These are phyloP conservation scores for Solanum aculeatissimum DNA, from an alignment of 305 asterid genomes.

Conservation along the genomic window DNA sequence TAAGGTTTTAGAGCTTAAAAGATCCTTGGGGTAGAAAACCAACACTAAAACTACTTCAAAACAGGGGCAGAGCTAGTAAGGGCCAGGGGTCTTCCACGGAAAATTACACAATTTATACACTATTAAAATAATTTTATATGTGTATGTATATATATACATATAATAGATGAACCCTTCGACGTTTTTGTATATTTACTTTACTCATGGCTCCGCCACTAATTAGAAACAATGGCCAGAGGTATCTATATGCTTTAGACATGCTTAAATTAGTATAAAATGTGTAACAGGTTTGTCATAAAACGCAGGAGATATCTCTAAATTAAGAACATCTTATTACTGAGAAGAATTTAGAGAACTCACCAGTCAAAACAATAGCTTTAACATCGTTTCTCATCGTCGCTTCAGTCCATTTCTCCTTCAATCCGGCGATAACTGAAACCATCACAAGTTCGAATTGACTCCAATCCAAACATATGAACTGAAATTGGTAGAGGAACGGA, in stretches of 20 bases:
- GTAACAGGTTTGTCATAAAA: neutral
- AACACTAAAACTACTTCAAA: neutral
- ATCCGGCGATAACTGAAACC: conserved; percentile 49
- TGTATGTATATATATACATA: no score
- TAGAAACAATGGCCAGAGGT: neutral
- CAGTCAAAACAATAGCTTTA: conserved; percentile 69
- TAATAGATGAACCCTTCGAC: no score
- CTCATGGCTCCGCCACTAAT: neutral
- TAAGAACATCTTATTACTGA: neutral
- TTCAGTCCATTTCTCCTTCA: conserved; percentile 49
- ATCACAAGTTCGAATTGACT: neutral
- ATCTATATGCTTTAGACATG: neutral
- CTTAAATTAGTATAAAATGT: neutral
- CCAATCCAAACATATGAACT: neutral
- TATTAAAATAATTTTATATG: no score
- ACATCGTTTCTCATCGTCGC: conserved; percentile 74
- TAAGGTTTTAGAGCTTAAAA: neutral
- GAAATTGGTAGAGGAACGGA: neutral
- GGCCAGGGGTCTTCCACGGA: no score
- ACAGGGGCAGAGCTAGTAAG: no score
- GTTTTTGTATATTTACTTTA: no score
- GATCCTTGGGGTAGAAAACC: neutral
- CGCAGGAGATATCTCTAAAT: neutral
- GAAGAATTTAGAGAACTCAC: conserved; percentile 18
- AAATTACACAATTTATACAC: no score